Evolutionary conservation across 352 stramenopile species (phyloP).

Genomic region (Phytophthora fragariaefolia): DNA sequence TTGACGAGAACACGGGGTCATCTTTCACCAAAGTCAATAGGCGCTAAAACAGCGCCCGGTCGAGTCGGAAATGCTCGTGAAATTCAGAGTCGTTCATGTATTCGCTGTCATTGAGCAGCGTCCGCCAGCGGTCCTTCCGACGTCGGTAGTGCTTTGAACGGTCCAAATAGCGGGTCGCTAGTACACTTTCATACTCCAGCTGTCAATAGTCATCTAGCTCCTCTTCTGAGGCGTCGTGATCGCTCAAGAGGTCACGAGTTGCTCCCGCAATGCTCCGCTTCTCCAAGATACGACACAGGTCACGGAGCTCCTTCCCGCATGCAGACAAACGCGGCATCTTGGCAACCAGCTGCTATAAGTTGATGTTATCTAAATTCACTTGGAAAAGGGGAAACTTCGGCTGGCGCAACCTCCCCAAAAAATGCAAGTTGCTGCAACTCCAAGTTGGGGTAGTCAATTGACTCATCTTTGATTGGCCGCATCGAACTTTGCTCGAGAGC

Average conservation of each 20-base stretch:
- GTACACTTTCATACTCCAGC: constrained; percentile 8
- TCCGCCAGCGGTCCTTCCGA: constrained; percentile 4
- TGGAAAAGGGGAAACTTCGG: background rate
- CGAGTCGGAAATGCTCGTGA: constrained; percentile 15
- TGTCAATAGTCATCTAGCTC: constrained; percentile 15
- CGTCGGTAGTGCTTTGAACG: background rate
- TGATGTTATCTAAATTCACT: background rate
- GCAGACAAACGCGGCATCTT: constrained; percentile 17
- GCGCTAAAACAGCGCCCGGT: constrained; percentile 6
- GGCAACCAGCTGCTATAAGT: background rate
- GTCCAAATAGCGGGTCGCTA: background rate
- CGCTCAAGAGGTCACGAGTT: constrained; percentile 5
- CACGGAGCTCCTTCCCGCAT: background rate
- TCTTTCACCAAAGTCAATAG: constrained; percentile 10
- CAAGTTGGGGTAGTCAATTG: constrained; percentile 17
- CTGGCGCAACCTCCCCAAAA: background rate
- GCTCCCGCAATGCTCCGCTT: background rate
- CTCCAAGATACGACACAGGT: constrained; percentile 4
- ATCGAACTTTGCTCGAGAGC: background rate
- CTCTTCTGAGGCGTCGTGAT: constrained; percentile 5
- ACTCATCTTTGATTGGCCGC: constrained; percentile 3
- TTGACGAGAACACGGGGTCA: constrained; percentile 14
- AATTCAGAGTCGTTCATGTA: constrained; percentile 22
- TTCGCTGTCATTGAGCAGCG: constrained; percentile 4
- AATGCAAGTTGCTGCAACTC: constrained; percentile 2